A percentile compares a stretch with the other conserved stretches of the same genome.
Evolutionary conservation across 768 basidiomycete genomes (phyloP).

Genomic region (Mrakia blollopis): DNA sequence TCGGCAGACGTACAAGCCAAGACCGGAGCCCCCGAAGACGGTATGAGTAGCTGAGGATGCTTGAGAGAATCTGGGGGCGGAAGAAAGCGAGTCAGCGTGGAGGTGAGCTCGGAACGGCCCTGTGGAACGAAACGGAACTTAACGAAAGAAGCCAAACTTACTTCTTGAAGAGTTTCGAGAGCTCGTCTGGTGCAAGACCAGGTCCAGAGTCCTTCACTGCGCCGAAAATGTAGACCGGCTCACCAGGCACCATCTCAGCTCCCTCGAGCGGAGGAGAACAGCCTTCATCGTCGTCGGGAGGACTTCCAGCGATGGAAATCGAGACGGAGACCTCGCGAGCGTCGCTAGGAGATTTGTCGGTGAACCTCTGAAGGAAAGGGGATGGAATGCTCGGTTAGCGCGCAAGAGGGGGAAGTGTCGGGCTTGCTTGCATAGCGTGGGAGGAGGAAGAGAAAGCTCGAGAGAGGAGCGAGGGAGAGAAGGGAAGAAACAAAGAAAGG

Average conservation of each 20-base stretch:
- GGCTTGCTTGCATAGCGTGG: too few relatives aligned
- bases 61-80: slow-evolving; percentile 42
- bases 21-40: slow-evolving; percentile 43
- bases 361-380: too few relatives aligned
- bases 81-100: not conserved
- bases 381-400: too few relatives aligned
- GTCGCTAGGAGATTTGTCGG: slow-evolving; percentile 36
- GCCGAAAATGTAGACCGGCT: slow-evolving; percentile 17
- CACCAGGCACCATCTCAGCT: not conserved
- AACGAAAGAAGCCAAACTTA: too few relatives aligned
- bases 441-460: too few relatives aligned
- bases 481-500: too few relatives aligned
- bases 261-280: slow-evolving; percentile 39
- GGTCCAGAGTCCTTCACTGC: slow-evolving; percentile 34
- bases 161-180: slow-evolving; percentile 45
- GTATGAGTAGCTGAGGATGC: slow-evolving; percentile 40
- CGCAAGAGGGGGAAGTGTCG: too few relatives aligned
- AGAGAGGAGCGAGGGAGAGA: too few relatives aligned
- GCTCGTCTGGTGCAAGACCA: slow-evolving; percentile 46
- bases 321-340: slow-evolving; percentile 42
- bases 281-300: slow-evolving; percentile 38
- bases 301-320: slow-evolving; percentile 41
- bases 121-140: not conserved
- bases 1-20: slow-evolving; percentile 47
- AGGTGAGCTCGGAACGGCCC: too few relatives aligned